These are phyloP conservation scores for Monosporascus ibericus DNA, from an alignment of 2,329 filamentous ascomycete genomes.

Conservation along the genomic window DNA sequence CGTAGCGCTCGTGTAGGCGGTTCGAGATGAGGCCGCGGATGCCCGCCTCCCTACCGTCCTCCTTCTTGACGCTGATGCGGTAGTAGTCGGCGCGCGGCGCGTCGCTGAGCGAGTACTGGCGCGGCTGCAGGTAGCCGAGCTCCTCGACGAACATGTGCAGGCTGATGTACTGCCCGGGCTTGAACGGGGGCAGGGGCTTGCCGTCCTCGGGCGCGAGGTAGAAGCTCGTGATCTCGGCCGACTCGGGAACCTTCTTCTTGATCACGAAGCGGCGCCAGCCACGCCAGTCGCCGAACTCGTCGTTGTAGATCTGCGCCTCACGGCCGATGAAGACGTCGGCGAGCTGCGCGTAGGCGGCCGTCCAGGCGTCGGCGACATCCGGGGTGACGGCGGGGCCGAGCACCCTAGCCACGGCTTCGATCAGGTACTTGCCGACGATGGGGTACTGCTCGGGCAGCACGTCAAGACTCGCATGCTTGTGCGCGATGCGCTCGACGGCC, in stretches of 20 bases:
- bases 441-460: constrained; percentile 64
- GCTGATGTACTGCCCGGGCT: constrained; percentile 69
- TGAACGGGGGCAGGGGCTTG: constrained; percentile 49
- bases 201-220: constrained; percentile 62
- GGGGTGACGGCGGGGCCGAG: constrained; percentile 62
- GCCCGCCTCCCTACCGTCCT: constrained; percentile 32
- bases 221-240: constrained; percentile 57
- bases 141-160: constrained; percentile 56
- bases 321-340: constrained; percentile 64
- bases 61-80: constrained; percentile 69
- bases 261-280: constrained; percentile 51
- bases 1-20: constrained; percentile 40
- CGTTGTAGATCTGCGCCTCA: constrained; percentile 56
- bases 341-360: constrained; percentile 63
- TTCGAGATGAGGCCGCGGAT: constrained; percentile 47
- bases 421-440: constrained; percentile 62
- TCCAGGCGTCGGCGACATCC: constrained; percentile 65
- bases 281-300: constrained; percentile 35
- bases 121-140: constrained; percentile 59
- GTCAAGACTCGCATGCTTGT: constrained; percentile 70
- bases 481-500: constrained; percentile 61
- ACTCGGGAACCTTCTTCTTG: constrained; percentile 54
- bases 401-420: constrained; percentile 61
- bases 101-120: constrained; percentile 72
- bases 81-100: constrained; percentile 48